These are phyloP conservation scores for Flueggea neowawraea DNA, from an alignment of 441 rosid genomes.

Conservation along the genomic window DNA sequence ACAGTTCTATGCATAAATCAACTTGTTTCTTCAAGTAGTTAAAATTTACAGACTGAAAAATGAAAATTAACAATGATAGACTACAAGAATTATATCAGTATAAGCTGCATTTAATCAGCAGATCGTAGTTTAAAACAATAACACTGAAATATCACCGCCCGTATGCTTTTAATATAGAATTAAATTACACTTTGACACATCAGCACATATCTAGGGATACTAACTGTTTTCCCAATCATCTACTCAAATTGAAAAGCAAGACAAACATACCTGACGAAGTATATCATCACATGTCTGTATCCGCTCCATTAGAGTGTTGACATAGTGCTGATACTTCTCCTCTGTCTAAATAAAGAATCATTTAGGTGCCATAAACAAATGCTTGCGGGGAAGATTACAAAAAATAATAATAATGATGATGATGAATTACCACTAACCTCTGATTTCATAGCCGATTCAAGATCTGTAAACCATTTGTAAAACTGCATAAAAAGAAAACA, in stretches of 20 bases:
- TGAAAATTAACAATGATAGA: too few species aligned
- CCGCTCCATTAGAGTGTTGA: slow-evolving; percentile 71
- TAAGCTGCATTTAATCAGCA: too few species aligned
- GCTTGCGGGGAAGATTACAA: neutral
- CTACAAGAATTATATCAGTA: too few species aligned
- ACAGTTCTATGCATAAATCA: too few species aligned
- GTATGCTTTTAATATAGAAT: too few species aligned
- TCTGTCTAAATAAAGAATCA: slow-evolving; percentile 53
- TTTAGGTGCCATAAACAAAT: neutral
- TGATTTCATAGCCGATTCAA: slow-evolving; percentile 95
- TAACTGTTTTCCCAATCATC: too few species aligned
- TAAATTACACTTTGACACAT: too few species aligned
- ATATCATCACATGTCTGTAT: slow-evolving; percentile 90
- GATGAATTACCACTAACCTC: slow-evolving; percentile 62
- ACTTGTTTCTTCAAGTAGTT: too few species aligned
- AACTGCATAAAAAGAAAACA: slow-evolving; percentile 39
- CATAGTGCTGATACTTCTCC: slow-evolving; percentile 94
- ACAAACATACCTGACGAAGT: slow-evolving; percentile 61
- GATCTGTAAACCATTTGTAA: slow-evolving; percentile 98
- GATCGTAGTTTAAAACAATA: too few species aligned
- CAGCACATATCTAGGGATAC: too few species aligned
- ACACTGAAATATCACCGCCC: too few species aligned
- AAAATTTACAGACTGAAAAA: too few species aligned
- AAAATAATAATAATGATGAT: neutral
- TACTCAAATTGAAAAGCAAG: slow-evolving; percentile 2